A percentile compares a stretch with the other conserved stretches of the same genome.
Evolutionary conservation across 2,329 filamentous ascomycete genomes (phyloP).

Genomic region (Alternaria consortialis): DNA sequence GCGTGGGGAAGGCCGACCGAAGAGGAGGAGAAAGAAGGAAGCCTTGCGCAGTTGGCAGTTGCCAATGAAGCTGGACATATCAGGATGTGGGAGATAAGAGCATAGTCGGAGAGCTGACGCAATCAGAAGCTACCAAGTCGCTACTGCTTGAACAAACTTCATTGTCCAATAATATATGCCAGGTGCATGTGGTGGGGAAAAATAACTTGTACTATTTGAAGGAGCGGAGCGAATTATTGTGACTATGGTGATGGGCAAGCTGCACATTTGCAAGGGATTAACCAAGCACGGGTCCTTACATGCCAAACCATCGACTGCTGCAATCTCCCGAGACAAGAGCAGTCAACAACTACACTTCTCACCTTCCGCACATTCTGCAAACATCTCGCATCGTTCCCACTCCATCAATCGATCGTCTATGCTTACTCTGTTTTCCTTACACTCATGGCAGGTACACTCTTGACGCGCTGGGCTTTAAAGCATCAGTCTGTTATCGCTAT

Average conservation of each 20-base stretch:
- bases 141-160: background rate
- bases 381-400: background rate
- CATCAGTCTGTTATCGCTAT: background rate
- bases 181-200: background rate
- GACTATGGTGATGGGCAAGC: background rate
- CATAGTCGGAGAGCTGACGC: slow-evolving; percentile 20
- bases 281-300: background rate
- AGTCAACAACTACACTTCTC: background rate
- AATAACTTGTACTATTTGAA: background rate
- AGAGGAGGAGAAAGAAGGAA: slow-evolving; percentile 69
- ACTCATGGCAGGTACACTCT: slow-evolving; percentile 20
- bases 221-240: background rate
- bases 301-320: slow-evolving; percentile 5
- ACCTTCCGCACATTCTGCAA: slow-evolving; percentile 1
- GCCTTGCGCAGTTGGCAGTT: slow-evolving; percentile 71
- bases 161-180: background rate
- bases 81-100: slow-evolving; percentile 77
- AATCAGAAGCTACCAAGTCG: background rate
- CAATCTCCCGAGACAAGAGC: slow-evolving; percentile 9
- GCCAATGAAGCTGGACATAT: slow-evolving; percentile 91
- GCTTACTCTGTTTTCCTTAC: slow-evolving; percentile 1
- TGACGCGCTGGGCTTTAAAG: background rate
- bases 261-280: background rate
- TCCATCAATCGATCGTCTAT: background rate
- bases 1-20: slow-evolving; percentile 56